Conservation (phyloP, 768 basidiomycete species). For the Tubosaeta brunneosetosa region DNA sequence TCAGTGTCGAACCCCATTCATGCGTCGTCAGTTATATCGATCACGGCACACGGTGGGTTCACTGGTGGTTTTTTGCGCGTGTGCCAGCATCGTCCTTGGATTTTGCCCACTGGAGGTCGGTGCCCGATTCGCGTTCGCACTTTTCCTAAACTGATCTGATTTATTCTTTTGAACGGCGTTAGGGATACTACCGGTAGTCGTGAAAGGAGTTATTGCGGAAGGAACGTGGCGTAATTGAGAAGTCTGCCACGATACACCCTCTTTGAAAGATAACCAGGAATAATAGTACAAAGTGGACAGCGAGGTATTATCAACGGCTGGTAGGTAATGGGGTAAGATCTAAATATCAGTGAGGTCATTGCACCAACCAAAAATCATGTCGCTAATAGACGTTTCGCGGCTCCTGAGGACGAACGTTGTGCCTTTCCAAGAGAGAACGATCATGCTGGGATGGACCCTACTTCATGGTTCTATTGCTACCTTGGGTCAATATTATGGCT, state of each 20-base stretch:
- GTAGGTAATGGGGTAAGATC: no score
- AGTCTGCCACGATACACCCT: background rate
- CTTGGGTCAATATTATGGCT: no score
- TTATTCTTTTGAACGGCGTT: background rate
- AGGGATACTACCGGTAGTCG: slow-evolving; percentile 27
- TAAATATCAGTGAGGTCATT: no score
- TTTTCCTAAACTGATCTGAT: background rate
- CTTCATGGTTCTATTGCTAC: no score
- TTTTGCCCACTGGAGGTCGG: slow-evolving; percentile 64
- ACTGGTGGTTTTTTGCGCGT: slow-evolving; percentile 51
- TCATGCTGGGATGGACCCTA: no score
- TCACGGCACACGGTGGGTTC: slow-evolving; percentile 63
- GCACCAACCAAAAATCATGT: no score
- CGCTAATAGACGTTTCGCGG: no score
- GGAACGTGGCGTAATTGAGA: slow-evolving; percentile 3
- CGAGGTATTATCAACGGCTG: no score
- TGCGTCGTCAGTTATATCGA: slow-evolving; percentile 48
- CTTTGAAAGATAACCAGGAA: background rate
- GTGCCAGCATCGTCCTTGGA: slow-evolving; percentile 40
- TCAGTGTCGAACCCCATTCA: background rate
- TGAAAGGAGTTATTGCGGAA: slow-evolving; percentile 9
- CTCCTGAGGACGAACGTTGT: no score
- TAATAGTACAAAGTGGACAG: slow-evolving; percentile 1
- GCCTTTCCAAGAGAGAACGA: no score
- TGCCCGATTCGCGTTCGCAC: background rate